Evolutionary conservation across 148 eudicot genomes (phyloP), one percentile per base, ranked within the genome.

Genomic region (Silene latifolia): DNA sequence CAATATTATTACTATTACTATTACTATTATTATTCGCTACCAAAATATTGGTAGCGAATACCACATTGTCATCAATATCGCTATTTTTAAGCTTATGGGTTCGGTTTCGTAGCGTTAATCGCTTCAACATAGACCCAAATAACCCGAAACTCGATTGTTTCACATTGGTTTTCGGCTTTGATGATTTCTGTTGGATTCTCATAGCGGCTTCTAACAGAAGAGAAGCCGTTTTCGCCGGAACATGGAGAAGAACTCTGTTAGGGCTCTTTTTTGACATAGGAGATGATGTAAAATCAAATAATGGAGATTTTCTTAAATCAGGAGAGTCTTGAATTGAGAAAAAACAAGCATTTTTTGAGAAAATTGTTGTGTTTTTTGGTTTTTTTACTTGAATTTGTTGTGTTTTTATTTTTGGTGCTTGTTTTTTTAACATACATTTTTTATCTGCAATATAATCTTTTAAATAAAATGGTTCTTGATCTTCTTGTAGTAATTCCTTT

Each of bases 381-480:
- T 84, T 86, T 42, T 76, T 78, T 72, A 77, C 53, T 23, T 76
- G 83, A 23, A 79, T 71, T 56, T 82, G 67, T 21, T 66, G 71
- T 19, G 71, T 66, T 66, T 67, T 67, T 27, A 67, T 67, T 27
- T 60, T 81, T 51, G 66, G 65, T 46, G 73, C 27, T 72, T 76
- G 79, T 44, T 58, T 82, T 47, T 79, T 88, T 63, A 88, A 72
- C 72, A 69, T 86, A 25, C 74, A 79, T 65, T 86, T 81, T 17
- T 76, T 83, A 39, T 86, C 79, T 35, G 87, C 83, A 77, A 91
- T 87, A 83, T 89, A 87, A 72, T 73, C 76, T 9, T 85, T 81
- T 17, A 93, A 62, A 12, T 82, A 86, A 64, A 94, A 94, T 14
- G 98, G 98, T 64, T 94, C 98, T 73, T 94, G 98, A 62, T 90